A percentile compares a stretch with the other conserved stretches of the same genome.
phyloP scores from a whole-genome alignment of 805 yeast genomes.

The Saccharomycopsis fodiens region DNA sequence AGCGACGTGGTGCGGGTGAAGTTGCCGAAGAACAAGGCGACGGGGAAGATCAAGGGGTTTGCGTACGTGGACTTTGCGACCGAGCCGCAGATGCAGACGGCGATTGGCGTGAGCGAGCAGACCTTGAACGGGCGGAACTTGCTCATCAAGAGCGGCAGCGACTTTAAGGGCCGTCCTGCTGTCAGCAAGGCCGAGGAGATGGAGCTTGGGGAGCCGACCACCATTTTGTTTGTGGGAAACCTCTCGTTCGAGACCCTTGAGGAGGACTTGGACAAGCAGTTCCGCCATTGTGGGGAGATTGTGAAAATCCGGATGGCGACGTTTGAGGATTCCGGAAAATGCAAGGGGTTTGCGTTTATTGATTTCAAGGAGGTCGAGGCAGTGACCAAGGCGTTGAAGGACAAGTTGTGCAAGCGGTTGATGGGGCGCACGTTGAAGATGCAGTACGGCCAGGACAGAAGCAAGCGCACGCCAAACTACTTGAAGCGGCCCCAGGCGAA shows the following conservation, averaged over 20 bases:
- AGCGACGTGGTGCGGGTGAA: slow-evolving; percentile 67
- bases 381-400: slow-evolving; percentile 75
- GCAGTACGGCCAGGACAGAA: slow-evolving; percentile 94
- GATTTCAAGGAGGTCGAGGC: slow-evolving; percentile 78
- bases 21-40: slow-evolving; percentile 60
- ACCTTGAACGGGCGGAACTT: slow-evolving; percentile 78
- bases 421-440: slow-evolving; percentile 72
- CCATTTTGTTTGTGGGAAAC: slow-evolving; percentile 88
- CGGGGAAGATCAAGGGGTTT: slow-evolving; percentile 66
- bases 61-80: slow-evolving; percentile 80
- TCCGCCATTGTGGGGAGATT: slow-evolving; percentile 89
- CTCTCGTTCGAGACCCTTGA: slow-evolving; percentile 86
- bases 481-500: slow-evolving; percentile 7
- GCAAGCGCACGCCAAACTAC: slow-evolving; percentile 53
- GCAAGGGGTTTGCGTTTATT: slow-evolving; percentile 92
- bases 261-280: slow-evolving; percentile 68
- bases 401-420: slow-evolving; percentile 55
- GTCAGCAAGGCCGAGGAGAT: slow-evolving; percentile 16
- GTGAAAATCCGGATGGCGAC: slow-evolving; percentile 88
- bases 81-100: slow-evolving; percentile 51
- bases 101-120: slow-evolving; percentile 61
- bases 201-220: slow-evolving; percentile 44
- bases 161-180: slow-evolving; percentile 80
- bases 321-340: slow-evolving; percentile 92
- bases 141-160: slow-evolving; percentile 71